Evolutionary conservation across 2,329 filamentous ascomycete genomes (phyloP).

Genomic region (Cercospora zeina): DNA sequence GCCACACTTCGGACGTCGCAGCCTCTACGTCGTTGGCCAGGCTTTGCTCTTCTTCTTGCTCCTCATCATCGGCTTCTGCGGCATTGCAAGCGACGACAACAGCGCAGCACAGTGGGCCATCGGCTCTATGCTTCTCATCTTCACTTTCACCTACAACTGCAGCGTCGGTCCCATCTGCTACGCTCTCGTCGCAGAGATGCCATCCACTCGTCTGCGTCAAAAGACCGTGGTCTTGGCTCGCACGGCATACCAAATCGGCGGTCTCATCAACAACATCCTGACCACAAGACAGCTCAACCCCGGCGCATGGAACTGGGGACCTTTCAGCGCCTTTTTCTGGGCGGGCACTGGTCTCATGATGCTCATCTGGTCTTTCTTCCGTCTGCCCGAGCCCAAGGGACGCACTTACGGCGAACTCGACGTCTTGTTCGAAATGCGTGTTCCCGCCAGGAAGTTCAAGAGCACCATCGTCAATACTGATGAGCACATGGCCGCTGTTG

Average conservation of each 20-base stretch:
- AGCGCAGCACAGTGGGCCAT: slow-evolving; percentile 27
- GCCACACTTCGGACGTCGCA: slow-evolving; percentile 39
- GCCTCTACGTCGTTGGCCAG: slow-evolving; percentile 39
- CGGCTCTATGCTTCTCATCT: slow-evolving; percentile 29
- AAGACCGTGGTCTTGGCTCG: slow-evolving; percentile 37
- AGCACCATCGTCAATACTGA: slow-evolving; percentile 24
- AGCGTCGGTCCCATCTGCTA: slow-evolving; percentile 34
- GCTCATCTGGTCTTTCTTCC: slow-evolving; percentile 46
- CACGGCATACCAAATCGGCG: slow-evolving; percentile 31
- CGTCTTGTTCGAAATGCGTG: slow-evolving; percentile 45
- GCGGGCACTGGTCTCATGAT: slow-evolving; percentile 41
- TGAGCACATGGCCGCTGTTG: slow-evolving; percentile 13
- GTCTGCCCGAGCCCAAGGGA: slow-evolving; percentile 48
- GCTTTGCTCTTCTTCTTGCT: slow-evolving; percentile 21
- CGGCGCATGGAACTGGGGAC: slow-evolving; percentile 26
- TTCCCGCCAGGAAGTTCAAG: slow-evolving; percentile 45
- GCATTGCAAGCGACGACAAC: slow-evolving; percentile 19
- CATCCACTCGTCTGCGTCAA: slow-evolving; percentile 34
- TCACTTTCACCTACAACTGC: slow-evolving; percentile 30
- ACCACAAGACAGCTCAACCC: slow-evolving; percentile 30
- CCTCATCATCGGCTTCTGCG: slow-evolving; percentile 32
- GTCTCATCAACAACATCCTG: slow-evolving; percentile 29
- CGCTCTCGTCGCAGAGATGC: slow-evolving; percentile 34
- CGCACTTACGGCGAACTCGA: slow-evolving; percentile 48
- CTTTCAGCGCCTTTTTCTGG: slow-evolving; percentile 44